Base-by-base conservation (phyloP, 2,329 filamentous ascomycete genomes). In the Chaetoscypha palmicola region DNA sequence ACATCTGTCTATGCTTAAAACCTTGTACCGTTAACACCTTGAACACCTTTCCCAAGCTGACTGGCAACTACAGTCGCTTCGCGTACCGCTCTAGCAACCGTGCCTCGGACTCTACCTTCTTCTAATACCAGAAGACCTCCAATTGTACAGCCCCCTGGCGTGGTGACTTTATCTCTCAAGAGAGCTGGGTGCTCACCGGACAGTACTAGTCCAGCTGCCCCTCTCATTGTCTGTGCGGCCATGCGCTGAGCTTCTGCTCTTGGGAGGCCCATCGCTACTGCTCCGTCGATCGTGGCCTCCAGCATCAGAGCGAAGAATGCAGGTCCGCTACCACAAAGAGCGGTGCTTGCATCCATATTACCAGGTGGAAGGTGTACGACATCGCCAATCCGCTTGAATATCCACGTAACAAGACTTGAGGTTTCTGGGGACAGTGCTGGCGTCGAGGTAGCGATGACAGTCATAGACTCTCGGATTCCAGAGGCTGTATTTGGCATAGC, bases 401-500 rank as follows among this genome's bases (percentile, higher is more conserved):
- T 84, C 80, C 83, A 89, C 22, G 76, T 79, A 14, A 88, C 74
- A 9, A 90, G 71, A 47, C 59, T 64, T 35, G 74, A 68, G 22
- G 72, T 72, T 14, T 69, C 65, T 1, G 70, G 59, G 4, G 73
- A 68, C 11, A 86, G 68, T 2, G 79, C 72, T 7, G 80, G 77
- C 7, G 68, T 70, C 5, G 73, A 70, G 35, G 73, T 79, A 37
- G 78, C 80, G 53, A 94, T 83, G 42, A 92, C 79, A 3, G 83
- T 91, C 85, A 92, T 92, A 54, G 77, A 81, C 64, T 94, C 82
- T 36, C 86, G 70, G 46, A 94, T 83, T 38, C 86, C 73, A 20
- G 81, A 81, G 9, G 87, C 86, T 0, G 85, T 90, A 68, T 94
- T 94, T 55, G 87, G 87, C 77, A 94, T 88, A 43, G 83, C 86